Percentiles rank a stretch among this genome's conserved stretches.
Evolutionary conservation across 2,329 filamentous ascomycete genomes (phyloP).

Genomic region (Colletotrichum sp.): DNA sequence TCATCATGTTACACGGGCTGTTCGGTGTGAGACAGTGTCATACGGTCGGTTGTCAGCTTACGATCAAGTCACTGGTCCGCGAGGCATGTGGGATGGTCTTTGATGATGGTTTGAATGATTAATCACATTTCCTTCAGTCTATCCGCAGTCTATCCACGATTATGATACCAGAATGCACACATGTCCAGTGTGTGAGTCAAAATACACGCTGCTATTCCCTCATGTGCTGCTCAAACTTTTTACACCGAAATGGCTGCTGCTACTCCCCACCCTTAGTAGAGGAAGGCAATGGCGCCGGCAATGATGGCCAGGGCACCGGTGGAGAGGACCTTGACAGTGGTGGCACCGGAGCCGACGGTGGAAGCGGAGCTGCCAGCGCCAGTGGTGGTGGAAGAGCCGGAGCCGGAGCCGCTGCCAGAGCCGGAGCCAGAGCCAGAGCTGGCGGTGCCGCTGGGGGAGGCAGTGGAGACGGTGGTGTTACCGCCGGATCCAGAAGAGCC

Average conservation of each 20-base stretch:
- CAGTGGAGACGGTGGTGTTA: constrained; percentile 21
- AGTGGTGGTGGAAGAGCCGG: constrained; percentile 4
- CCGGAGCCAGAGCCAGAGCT: constrained; percentile 2
- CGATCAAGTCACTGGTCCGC: background rate
- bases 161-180: constrained; percentile 16
- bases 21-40: background rate
- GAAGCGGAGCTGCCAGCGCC: background rate
- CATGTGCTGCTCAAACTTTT: constrained; percentile 11
- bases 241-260: background rate
- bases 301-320: constrained; percentile 21
- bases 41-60: background rate
- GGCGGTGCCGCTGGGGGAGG: constrained; percentile 21
- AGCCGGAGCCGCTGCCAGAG: constrained; percentile 18
- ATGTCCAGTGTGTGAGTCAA: constrained; percentile 12
- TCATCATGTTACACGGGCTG: background rate
- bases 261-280: constrained; percentile 16
- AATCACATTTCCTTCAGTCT: constrained; percentile 20
- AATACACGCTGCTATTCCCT: background rate
- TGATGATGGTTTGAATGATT: background rate
- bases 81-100: background rate
- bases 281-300: constrained; percentile 21
- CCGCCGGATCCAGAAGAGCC: constrained; percentile 20
- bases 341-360: constrained; percentile 8
- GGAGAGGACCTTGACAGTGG: constrained; percentile 12
- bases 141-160: constrained; percentile 19